Evolutionary conservation across 2,329 filamentous ascomycete genomes (phyloP), one percentile per base, ranked within the genome.

Genomic region (Reticulascus tulasneorum): DNA sequence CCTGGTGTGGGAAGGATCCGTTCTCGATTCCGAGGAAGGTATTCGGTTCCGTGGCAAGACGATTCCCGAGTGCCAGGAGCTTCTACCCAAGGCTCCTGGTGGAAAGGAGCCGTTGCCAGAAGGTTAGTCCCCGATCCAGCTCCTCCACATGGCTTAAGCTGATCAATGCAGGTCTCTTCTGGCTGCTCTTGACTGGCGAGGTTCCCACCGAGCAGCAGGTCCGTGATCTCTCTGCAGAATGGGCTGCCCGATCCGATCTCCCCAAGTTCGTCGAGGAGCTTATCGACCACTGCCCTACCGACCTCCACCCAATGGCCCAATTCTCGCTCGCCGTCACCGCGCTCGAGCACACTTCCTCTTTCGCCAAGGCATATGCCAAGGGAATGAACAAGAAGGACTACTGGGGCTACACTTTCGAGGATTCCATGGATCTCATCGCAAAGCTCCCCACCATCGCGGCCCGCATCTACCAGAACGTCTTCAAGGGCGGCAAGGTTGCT

Each of bases 381-480:
- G 93, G 93, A 62, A 87, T 98, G 62, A 93, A 91, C 82, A 98
- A 98, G 86, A 87, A 90, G 70, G 89, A 97, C 56, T 98, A 98
- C 86, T 98, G 93, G 93, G 82, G 84, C 69, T 90, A 97, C 79
- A 96, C 90, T 55, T 98, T 94, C 60, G 93, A 98, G 81, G 93
- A 98, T 74, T 93, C 90, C 46, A 97, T 98, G 91, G 91, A 98
- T 73, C 77, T 98, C 66, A 98, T 98, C 65, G 93, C 93, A 62
- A 97, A 97, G 84, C 86, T 98, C 56, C 93, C 93, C 64, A 96
- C 88, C 66, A 96, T 98, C 59, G 93, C 93, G 49, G 77, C 93
- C 48, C 88, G 89, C 74, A 98, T 98, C 79, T 98, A 98, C 84
- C 93, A 94, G 77, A 98, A 98, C 69, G 84, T 97, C 66, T 98